A percentile compares a stretch with the other conserved stretches of the same genome.
phyloP scores from a whole-genome alignment of 768 basidiomycete genomes.

The Coprinopsis cinerea region DNA sequence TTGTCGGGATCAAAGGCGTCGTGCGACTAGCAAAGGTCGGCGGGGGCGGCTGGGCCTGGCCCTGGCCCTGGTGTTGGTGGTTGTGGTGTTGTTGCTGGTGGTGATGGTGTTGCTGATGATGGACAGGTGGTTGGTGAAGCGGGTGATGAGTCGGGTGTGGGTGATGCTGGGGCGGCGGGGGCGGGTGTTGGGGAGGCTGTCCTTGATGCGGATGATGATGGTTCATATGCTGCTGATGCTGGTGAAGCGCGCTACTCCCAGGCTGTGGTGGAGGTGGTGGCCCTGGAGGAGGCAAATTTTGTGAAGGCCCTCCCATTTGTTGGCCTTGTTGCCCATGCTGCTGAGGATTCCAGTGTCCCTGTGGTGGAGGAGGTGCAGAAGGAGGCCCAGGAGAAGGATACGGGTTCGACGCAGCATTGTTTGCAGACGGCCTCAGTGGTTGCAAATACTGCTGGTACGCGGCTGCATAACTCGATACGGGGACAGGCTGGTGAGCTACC shows the following conservation, averaged over 20 bases:
- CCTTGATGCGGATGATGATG: conserved; percentile 14
- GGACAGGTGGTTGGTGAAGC: conserved; percentile 16
- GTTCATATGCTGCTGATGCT: conserved; percentile 16
- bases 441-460: conserved; percentile 27
- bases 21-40: too few relatives aligned
- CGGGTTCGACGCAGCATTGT: conserved; percentile 35
- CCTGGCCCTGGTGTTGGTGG: too few relatives aligned
- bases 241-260: too few relatives aligned
- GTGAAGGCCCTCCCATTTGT: conserved; percentile 20
- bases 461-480: conserved; percentile 25
- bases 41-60: too few relatives aligned
- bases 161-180: conserved; percentile 11
- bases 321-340: conserved; percentile 26
- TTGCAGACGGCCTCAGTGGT: conserved; percentile 22
- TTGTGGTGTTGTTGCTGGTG: not conserved
- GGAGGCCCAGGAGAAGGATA: conserved; percentile 41
- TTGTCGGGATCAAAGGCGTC: too few relatives aligned
- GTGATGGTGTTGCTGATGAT: conserved; percentile 14
- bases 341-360: conserved; percentile 34
- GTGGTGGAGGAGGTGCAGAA: conserved; percentile 33
- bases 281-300: conserved; percentile 15
- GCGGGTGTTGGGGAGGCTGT: conserved; percentile 18
- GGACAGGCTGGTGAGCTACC: conserved; percentile 31
- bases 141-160: conserved; percentile 17
- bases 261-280: conserved; percentile 19